phyloP scores from a whole-genome alignment of 345 rosid genomes.

The Eucalyptus cladocalyx region DNA sequence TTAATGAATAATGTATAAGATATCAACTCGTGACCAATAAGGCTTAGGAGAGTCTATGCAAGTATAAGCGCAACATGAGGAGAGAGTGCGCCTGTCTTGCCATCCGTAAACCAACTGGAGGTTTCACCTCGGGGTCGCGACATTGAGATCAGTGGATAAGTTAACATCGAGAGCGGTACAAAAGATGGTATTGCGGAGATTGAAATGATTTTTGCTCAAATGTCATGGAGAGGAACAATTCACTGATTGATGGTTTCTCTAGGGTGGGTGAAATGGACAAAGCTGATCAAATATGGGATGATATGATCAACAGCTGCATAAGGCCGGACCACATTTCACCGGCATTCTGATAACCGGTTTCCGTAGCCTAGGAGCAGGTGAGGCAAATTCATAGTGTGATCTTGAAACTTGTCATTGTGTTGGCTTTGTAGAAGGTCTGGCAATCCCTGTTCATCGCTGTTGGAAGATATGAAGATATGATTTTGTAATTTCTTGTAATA shows the following conservation, averaged over 20 bases:
- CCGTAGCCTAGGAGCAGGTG: slow-evolving; percentile 36
- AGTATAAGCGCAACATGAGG: not conserved
- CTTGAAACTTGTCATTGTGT: not conserved
- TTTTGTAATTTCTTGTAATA: too few species aligned
- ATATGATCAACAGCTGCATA: slow-evolving; percentile 35
- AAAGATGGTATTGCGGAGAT: not conserved
- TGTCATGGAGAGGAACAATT: slow-evolving; percentile 16
- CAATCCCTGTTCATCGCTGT: not conserved
- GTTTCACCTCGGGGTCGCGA: not conserved
- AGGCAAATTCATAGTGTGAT: not conserved
- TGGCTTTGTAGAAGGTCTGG: not conserved
- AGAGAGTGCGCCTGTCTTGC: not conserved
- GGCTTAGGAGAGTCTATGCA: not conserved
- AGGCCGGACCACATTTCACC: slow-evolving; percentile 47
- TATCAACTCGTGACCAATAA: not conserved
- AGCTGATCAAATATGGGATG: slow-evolving; percentile 46
- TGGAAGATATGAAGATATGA: too few species aligned
- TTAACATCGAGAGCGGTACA: not conserved
- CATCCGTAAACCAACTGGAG: not conserved
- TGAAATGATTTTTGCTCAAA: not conserved
- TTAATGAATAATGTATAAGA: not conserved
- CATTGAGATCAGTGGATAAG: not conserved
- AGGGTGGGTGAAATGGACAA: slow-evolving; percentile 47
- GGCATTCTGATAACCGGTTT: slow-evolving; percentile 50
- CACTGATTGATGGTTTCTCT: slow-evolving; percentile 64